Percentiles rank a stretch among this genome's conserved stretches.
Conservation (phyloP, 768 basidiomycete genomes). For the Mycena leptocephala region DNA sequence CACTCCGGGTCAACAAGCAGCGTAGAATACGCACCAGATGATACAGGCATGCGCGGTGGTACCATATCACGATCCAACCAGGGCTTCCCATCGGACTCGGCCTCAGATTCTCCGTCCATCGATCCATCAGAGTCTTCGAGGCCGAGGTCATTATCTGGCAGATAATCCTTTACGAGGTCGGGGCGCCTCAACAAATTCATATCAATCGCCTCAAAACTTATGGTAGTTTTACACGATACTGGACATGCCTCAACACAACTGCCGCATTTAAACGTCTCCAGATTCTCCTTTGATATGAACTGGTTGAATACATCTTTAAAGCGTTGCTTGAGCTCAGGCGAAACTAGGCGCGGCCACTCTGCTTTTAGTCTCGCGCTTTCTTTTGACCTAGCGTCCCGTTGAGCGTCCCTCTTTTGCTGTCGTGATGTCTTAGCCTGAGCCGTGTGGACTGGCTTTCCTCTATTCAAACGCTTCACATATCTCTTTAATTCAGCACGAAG, state of each 20-base stretch:
- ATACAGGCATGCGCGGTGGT: no score
- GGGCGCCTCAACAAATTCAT: not conserved
- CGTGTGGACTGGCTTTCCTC: not conserved
- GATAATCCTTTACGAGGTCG: not conserved
- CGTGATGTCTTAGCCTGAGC: not conserved
- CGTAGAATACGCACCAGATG: no score
- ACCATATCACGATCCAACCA: no score
- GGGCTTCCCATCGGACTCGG: no score
- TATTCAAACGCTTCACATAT: not conserved
- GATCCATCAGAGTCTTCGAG: not conserved
- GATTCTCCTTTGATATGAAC: not conserved
- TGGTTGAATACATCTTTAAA: not conserved
- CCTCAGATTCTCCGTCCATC: no score
- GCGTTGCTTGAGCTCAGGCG: not conserved
- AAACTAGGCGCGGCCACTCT: not conserved
- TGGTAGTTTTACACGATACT: not conserved
- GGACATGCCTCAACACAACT: not conserved
- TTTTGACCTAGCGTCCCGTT: not conserved
- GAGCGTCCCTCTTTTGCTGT: not conserved
- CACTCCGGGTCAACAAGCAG: not conserved
- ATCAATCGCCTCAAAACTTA: not conserved
- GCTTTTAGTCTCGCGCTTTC: not conserved
- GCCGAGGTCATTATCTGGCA: not conserved
- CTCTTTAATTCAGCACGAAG: not conserved
- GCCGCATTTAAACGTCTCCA: not conserved